phyloP scores from a whole-genome alignment of 371 early-diverging fungal genomes.

The Entomophthora muscae region DNA sequence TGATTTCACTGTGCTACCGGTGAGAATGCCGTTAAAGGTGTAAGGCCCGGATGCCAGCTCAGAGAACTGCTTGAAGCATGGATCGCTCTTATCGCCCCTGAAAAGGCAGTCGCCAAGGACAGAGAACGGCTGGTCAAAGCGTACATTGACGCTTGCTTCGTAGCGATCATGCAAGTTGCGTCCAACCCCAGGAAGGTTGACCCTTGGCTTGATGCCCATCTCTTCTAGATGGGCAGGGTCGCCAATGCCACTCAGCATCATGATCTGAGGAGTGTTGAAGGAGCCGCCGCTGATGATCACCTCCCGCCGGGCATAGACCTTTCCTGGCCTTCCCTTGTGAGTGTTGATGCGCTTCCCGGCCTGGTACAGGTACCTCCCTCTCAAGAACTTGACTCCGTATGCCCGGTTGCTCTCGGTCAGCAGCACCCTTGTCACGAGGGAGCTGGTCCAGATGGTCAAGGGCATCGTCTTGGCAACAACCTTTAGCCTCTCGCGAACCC shows the following conservation, averaged over 20 bases:
- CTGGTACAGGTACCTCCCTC: constrained; percentile 1
- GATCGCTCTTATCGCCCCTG: background rate
- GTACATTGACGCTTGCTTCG: background rate
- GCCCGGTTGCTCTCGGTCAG: background rate
- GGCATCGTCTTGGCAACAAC: background rate
- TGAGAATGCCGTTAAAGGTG: constrained; percentile 4
- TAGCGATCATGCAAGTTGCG: constrained; percentile 5
- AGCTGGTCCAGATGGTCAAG: too few species aligned
- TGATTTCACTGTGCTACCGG: background rate
- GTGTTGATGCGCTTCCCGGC: background rate
- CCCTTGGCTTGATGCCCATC: background rate
- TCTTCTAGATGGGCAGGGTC: too few species aligned
- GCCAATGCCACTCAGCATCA: constrained; percentile 18
- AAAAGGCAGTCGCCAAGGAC: background rate
- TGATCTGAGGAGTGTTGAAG: constrained; percentile 15
- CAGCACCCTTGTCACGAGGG: background rate
- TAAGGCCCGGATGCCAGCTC: background rate
- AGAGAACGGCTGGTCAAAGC: background rate
- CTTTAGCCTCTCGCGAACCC: background rate
- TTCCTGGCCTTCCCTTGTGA: background rate
- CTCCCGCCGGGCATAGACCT: constrained; percentile 12
- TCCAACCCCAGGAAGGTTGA: constrained; percentile 7
- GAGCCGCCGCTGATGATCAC: too few species aligned
- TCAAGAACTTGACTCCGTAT: constrained; percentile 1
- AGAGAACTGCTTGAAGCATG: background rate